Percentiles rank a stretch among this genome's conserved stretches.
Evolutionary conservation across 2,329 filamentous ascomycete genomes (phyloP).

Genomic region (Chrysoporthe deuterocubensis): DNA sequence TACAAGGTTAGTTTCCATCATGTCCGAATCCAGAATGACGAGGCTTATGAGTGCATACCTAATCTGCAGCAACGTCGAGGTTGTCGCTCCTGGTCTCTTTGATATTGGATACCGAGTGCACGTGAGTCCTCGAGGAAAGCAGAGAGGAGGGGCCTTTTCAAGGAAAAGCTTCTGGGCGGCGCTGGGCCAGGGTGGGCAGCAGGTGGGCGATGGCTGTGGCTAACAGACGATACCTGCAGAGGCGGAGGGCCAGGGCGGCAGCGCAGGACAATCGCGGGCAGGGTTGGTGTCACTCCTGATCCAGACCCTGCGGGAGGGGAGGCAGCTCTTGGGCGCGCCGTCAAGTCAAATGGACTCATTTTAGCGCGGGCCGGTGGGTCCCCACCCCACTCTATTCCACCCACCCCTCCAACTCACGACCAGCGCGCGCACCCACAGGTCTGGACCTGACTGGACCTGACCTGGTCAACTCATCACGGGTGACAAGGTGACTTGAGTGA

Average conservation of each 20-base stretch:
- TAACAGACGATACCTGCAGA: slow-evolving; percentile 8
- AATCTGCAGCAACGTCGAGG: slow-evolving; percentile 4
- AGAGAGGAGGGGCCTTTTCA: slow-evolving; percentile 17
- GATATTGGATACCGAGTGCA: slow-evolving; percentile 24
- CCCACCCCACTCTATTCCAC: background rate
- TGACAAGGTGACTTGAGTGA: slow-evolving; percentile 9
- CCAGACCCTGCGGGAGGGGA: background rate
- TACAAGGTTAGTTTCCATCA: slow-evolving; percentile 24
- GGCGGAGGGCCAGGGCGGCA: background rate
- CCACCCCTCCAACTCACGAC: slow-evolving; percentile 2
- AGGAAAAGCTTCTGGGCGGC: slow-evolving; percentile 14
- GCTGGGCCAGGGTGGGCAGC: slow-evolving; percentile 8
- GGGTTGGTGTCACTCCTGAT: slow-evolving; percentile 7
- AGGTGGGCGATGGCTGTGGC: slow-evolving; percentile 5
- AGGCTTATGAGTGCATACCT: slow-evolving; percentile 28
- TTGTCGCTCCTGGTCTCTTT: slow-evolving; percentile 23
- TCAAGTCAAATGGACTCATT: slow-evolving; percentile 9
- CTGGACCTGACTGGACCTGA: background rate
- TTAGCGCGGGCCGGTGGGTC: slow-evolving; percentile 6
- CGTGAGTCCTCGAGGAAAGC: slow-evolving; percentile 18
- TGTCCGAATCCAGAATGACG: slow-evolving; percentile 22
- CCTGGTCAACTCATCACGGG: slow-evolving; percentile 9
- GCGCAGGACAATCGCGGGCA: background rate
- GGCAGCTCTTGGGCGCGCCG: background rate
- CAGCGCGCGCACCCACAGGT: slow-evolving; percentile 3